A percentile compares a stretch with the other conserved stretches of the same genome.
Conservation (phyloP, 441 rosid species). For the Macaranga tanarius region DNA sequence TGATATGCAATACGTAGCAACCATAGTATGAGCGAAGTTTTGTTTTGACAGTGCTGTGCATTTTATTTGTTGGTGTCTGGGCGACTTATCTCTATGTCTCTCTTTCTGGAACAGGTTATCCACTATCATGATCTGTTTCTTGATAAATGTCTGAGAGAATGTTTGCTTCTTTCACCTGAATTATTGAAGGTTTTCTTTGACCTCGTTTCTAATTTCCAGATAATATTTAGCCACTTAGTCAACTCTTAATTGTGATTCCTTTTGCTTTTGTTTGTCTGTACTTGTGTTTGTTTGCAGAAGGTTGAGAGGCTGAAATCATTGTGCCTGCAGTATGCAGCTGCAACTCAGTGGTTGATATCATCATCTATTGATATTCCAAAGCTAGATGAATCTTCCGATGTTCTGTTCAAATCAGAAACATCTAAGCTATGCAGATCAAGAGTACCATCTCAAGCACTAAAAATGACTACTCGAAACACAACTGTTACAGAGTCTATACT, state of each 20-base stretch:
- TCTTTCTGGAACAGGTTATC: constrained; percentile 63
- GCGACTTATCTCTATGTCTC: not conserved
- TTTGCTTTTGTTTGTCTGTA: constrained; percentile 10
- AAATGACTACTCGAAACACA: constrained; percentile 46
- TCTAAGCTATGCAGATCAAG: constrained; percentile 41
- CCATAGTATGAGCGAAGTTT: not conserved
- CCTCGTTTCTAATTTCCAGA: not conserved
- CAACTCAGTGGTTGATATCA: constrained; percentile 92
- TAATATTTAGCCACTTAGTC: not conserved
- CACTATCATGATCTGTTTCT: constrained; percentile 91
- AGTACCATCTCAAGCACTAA: constrained; percentile 42
- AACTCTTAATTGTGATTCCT: not conserved
- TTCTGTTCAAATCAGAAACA: constrained; percentile 27
- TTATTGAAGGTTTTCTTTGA: constrained; percentile 70
- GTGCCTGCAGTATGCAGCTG: constrained; percentile 90
- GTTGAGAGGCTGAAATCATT: constrained; percentile 81
- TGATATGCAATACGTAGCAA: not conserved
- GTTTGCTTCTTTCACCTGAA: constrained; percentile 92
- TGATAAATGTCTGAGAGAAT: constrained; percentile 89
- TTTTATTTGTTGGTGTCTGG: not conserved
- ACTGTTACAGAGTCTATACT: constrained; percentile 70
- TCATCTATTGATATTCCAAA: constrained; percentile 63
- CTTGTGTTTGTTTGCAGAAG: constrained; percentile 51
- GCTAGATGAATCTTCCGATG: constrained; percentile 38
- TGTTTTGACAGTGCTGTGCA: not conserved